Evolutionary conservation across 2,329 filamentous ascomycete genomes (phyloP).

Genomic region (Diaporthe citrichinensis): DNA sequence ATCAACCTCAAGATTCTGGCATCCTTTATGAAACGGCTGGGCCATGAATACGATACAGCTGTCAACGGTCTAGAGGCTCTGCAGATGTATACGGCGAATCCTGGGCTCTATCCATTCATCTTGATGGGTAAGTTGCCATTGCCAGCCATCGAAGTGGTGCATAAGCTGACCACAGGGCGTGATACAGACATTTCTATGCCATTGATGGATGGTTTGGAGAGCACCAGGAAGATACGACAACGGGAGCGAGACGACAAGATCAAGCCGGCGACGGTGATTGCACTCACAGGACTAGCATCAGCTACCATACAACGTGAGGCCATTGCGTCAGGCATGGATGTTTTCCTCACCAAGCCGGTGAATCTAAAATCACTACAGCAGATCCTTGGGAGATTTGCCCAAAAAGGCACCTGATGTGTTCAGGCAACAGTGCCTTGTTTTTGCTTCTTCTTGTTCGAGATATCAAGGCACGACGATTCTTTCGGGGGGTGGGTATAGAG

Average conservation of each 20-base stretch:
- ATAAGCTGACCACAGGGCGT: background rate
- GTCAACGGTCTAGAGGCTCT: constrained; percentile 64
- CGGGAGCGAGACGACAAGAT: constrained; percentile 44
- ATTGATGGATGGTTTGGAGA: constrained; percentile 51
- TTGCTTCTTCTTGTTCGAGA: background rate
- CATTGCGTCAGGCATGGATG: constrained; percentile 59
- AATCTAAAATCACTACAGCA: constrained; percentile 50
- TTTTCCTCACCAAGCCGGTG: constrained; percentile 65
- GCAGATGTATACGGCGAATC: constrained; percentile 53
- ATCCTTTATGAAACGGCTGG: constrained; percentile 54
- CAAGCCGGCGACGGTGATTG: constrained; percentile 59
- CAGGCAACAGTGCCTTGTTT: background rate
- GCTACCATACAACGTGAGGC: constrained; percentile 60
- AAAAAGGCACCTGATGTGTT: background rate
- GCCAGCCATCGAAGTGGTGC: background rate
- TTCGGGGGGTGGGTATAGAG: background rate
- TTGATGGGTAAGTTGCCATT: constrained; percentile 58
- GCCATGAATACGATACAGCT: constrained; percentile 58
- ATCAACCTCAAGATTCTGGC: constrained; percentile 56
- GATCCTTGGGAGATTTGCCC: background rate
- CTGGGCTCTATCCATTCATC: constrained; percentile 57
- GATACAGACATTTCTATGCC: constrained; percentile 50
- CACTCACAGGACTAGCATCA: constrained; percentile 62
- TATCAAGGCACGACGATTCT: background rate
- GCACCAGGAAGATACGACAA: constrained; percentile 47